phyloP scores from a whole-genome alignment of 2,329 filamentous ascomycete species.

The Fonsecaea erecta region DNA sequence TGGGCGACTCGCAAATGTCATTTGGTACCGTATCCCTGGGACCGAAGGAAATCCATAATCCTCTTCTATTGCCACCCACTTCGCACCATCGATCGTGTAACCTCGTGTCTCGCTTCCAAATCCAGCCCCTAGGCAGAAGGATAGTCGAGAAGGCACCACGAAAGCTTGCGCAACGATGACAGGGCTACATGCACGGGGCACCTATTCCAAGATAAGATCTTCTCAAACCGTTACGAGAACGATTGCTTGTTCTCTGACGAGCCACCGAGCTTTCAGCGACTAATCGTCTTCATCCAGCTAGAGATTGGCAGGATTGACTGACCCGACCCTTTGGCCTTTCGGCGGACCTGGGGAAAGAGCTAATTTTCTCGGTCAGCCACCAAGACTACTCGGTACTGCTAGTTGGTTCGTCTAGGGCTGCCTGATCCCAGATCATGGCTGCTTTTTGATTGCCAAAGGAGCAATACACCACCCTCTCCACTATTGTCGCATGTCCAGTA shows the following conservation, averaged over 20 bases:
- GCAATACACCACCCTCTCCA: not conserved
- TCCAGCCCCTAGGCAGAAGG: not conserved
- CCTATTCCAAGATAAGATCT: not conserved
- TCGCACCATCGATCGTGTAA: not conserved
- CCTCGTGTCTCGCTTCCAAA: conserved; percentile 1
- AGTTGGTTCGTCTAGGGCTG: not conserved
- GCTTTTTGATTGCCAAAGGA: not conserved
- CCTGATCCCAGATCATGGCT: not conserved
- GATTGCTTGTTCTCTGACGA: not conserved
- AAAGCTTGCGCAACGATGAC: not conserved
- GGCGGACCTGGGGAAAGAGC: not conserved
- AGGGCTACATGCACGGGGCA: not conserved
- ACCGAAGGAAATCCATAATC: not conserved
- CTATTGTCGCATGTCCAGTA: not conserved
- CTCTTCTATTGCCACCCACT: not conserved
- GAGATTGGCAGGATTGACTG: not conserved
- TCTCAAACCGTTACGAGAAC: not conserved
- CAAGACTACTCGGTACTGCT: not conserved
- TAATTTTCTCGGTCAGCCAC: not conserved
- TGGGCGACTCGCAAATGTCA: not conserved
- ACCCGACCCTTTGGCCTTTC: too few species aligned
- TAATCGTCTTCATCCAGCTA: not conserved
- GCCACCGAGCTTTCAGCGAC: not conserved
- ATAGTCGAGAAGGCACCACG: not conserved
- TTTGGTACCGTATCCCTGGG: conserved; percentile 9